These are phyloP conservation scores for Uronychia binucleata DNA, from an alignment of 73 alveolate species.

Conservation along the genomic window DNA sequence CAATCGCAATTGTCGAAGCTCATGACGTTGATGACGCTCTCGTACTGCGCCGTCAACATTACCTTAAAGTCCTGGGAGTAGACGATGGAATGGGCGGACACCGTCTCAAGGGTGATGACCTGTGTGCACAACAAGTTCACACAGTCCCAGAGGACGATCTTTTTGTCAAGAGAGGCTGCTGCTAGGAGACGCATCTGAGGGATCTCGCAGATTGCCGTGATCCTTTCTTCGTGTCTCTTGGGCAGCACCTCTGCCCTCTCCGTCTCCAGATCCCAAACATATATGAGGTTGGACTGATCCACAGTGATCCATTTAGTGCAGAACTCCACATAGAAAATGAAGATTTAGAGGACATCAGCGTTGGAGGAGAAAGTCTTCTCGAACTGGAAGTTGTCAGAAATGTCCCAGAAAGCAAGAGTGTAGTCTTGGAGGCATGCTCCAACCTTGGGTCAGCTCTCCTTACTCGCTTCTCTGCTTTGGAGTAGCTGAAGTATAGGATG, in stretches of 20 bases:
- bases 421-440: slow-evolving; percentile 66
- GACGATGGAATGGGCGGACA: slow-evolving; percentile 54
- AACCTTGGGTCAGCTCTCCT: too few species aligned
- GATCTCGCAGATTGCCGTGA: slow-evolving; percentile 58
- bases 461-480: slow-evolving; percentile 12
- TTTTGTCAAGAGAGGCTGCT: slow-evolving; percentile 53
- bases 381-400: slow-evolving; percentile 43
- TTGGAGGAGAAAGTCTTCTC: slow-evolving; percentile 54
- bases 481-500: slow-evolving; percentile 43
- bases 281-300: slow-evolving; percentile 37
- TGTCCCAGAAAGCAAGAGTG: slow-evolving; percentile 57
- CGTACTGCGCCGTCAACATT: slow-evolving; percentile 54
- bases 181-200: slow-evolving; percentile 40
- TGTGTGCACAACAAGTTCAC: slow-evolving; percentile 17
- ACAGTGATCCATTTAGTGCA: slow-evolving; percentile 59
- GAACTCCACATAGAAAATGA: slow-evolving; percentile 49
- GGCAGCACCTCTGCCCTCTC: slow-evolving; percentile 44
- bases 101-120: slow-evolving; percentile 39
- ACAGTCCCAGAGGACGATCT: slow-evolving; percentile 51
- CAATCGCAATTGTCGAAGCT: slow-evolving; percentile 52
- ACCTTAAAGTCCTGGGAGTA: slow-evolving; percentile 62
- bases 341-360: slow-evolving; percentile 45
- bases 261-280: slow-evolving; percentile 52
- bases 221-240: slow-evolving; percentile 51
- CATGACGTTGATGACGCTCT: slow-evolving; percentile 44